Conservation (phyloP, 352 stramenopile genomes). For the Phytopythium aichiense region DNA sequence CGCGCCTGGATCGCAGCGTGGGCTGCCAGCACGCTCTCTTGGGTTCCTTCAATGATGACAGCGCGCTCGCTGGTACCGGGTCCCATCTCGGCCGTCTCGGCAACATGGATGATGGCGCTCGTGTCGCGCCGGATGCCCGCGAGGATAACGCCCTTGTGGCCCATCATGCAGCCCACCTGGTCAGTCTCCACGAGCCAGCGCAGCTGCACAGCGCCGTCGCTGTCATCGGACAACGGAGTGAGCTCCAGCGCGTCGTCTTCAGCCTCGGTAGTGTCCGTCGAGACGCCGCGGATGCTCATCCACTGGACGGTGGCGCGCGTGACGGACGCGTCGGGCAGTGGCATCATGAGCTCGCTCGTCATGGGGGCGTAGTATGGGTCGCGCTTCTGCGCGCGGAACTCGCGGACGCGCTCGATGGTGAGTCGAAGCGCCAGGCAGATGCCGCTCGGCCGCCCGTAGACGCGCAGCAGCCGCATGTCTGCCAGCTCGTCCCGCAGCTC, state of each 20-base stretch:
- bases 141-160: conserved; percentile 37
- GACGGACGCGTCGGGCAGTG: conserved; percentile 32
- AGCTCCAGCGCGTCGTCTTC: conserved; percentile 7
- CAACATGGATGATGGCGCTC: conserved; percentile 39
- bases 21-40: conserved; percentile 30
- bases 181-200: conserved; percentile 48
- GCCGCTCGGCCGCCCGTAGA: conserved; percentile 50
- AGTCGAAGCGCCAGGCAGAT: conserved; percentile 63
- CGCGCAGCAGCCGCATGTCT: conserved; percentile 46
- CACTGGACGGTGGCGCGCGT: conserved; percentile 31
- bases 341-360: conserved; percentile 14
- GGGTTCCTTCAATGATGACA: conserved; percentile 37
- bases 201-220: conserved; percentile 25
- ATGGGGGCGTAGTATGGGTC: conserved; percentile 57
- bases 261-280: conserved; percentile 7
- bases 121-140: conserved; percentile 38
- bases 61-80: conserved; percentile 41
- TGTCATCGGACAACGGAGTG: conserved; percentile 2
- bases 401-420: conserved; percentile 51
- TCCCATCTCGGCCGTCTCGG: conserved; percentile 25
- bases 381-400: conserved; percentile 30
- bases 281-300: neutral
- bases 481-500: conserved; percentile 8
- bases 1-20: conserved; percentile 32
- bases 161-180: conserved; percentile 63